A percentile compares a stretch with the other conserved stretches of the same genome.
phyloP scores from a whole-genome alignment of 139 green algal species.

The Chlamydomonas sp. region DNA sequence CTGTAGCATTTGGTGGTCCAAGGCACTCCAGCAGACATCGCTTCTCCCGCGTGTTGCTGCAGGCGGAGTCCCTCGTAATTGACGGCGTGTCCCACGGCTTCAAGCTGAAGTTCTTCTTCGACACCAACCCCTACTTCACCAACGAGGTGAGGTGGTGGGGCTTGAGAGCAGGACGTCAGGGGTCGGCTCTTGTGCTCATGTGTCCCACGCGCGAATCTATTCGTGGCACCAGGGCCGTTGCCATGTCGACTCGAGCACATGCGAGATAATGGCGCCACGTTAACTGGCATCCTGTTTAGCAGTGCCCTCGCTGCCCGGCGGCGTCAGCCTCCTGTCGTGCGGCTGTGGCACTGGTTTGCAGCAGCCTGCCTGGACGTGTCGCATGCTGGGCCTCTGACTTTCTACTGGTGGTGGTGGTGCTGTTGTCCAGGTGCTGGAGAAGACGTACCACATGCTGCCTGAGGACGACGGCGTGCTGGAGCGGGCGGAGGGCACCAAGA shows the following conservation, averaged over 20 bases:
- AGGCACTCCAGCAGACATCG: background rate
- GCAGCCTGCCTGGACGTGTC: background rate
- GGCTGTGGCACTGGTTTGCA: background rate
- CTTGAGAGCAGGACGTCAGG: too few species aligned
- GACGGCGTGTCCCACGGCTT: slow-evolving; percentile 47
- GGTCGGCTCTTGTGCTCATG: background rate
- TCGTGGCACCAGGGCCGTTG: too few species aligned
- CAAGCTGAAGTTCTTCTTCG: slow-evolving; percentile 58
- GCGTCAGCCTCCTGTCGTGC: too few species aligned
- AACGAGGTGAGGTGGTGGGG: slow-evolving; percentile 51
- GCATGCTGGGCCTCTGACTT: background rate
- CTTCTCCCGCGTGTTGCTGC: slow-evolving; percentile 4
- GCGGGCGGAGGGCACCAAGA: slow-evolving; percentile 81
- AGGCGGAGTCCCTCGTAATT: slow-evolving; percentile 29
- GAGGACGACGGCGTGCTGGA: slow-evolving; percentile 88
- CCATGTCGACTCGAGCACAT: too few species aligned
- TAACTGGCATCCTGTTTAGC: too few species aligned
- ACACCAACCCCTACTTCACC: slow-evolving; percentile 93
- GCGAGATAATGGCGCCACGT: too few species aligned
- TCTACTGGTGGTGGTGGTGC: background rate
- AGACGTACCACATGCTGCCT: slow-evolving; percentile 90
- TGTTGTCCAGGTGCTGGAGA: slow-evolving; percentile 63
- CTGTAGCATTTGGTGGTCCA: background rate
- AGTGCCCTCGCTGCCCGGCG: too few species aligned
- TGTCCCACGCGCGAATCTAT: background rate